Percentiles rank a stretch among this genome's conserved stretches.
These are phyloP conservation scores for Cenchrus fungigraminus DNA, from an alignment of 176 grass and related monocot species.

Conservation along the genomic window DNA sequence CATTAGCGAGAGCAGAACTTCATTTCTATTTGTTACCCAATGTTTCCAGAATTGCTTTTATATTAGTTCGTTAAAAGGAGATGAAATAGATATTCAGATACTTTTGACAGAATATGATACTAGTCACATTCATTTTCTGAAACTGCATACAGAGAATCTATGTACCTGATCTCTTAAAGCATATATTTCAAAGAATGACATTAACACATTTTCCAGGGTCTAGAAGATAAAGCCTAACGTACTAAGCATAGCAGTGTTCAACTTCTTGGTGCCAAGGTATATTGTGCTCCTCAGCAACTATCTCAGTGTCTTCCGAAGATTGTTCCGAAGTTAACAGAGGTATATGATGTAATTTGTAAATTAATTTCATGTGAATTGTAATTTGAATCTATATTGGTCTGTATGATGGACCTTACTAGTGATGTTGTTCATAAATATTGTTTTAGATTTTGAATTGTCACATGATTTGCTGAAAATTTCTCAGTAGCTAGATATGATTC, in stretches of 20 bases:
- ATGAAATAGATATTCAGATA: constrained; percentile 13
- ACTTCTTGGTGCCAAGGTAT: constrained; percentile 67
- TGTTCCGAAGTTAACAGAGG: too few relatives aligned
- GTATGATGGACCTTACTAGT: too few relatives aligned
- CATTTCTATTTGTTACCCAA: background rate
- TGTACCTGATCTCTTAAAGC: background rate
- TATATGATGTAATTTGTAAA: too few relatives aligned
- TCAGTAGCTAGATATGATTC: too few relatives aligned
- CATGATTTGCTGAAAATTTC: too few relatives aligned
- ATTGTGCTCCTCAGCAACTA: too few relatives aligned
- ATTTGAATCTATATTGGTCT: too few relatives aligned
- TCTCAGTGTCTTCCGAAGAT: too few relatives aligned
- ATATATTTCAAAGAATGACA: constrained; percentile 33
- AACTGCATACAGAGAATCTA: constrained; percentile 9
- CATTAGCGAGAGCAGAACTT: background rate
- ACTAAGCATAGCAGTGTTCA: constrained; percentile 99
- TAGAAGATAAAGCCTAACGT: constrained; percentile 99
- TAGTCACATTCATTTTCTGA: background rate
- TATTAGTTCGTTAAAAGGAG: background rate
- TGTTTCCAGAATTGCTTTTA: background rate
- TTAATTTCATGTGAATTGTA: too few relatives aligned
- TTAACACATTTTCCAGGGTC: constrained; percentile 54
- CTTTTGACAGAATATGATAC: background rate
- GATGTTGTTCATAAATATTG: too few relatives aligned
- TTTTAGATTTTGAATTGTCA: too few relatives aligned